Conservation (phyloP, 2,329 filamentous ascomycete species). For the Alternaria solani region DNA sequence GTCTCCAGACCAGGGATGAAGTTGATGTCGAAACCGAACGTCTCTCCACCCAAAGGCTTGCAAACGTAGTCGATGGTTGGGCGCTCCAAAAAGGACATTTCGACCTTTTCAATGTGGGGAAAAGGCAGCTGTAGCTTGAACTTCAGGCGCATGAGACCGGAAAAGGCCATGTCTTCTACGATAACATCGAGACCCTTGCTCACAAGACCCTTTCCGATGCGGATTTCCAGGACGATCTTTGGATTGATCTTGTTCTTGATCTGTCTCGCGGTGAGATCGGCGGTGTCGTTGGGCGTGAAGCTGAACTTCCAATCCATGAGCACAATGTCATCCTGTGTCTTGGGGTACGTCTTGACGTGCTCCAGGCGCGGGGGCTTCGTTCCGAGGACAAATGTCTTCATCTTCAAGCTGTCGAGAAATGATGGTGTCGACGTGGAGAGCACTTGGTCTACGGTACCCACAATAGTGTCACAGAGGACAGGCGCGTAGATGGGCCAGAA, state of each 20-base stretch:
- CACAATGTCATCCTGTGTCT: constrained; percentile 91
- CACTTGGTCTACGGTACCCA: constrained; percentile 94
- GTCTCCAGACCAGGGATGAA: constrained; percentile 93
- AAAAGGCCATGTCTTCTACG: constrained; percentile 96
- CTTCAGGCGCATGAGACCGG: constrained; percentile 94
- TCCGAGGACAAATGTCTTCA: constrained; percentile 93
- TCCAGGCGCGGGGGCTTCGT: constrained; percentile 96
- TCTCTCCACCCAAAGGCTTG: constrained; percentile 95
- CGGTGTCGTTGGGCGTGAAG: constrained; percentile 94
- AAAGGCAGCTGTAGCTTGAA: constrained; percentile 97
- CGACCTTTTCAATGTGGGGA: constrained; percentile 91
- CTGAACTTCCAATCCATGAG: constrained; percentile 99
- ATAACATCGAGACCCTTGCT: constrained; percentile 98
- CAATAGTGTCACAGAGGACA: constrained; percentile 88
- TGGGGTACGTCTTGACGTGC: constrained; percentile 97
- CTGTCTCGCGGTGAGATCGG: constrained; percentile 89
- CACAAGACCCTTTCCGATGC: constrained; percentile 93
- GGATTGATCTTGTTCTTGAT: constrained; percentile 96
- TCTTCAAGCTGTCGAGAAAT: constrained; percentile 90
- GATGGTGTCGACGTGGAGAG: constrained; percentile 89
- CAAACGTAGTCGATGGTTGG: constrained; percentile 96
- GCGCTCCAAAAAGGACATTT: constrained; percentile 91
- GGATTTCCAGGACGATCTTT: constrained; percentile 93
- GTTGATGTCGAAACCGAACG: constrained; percentile 97
- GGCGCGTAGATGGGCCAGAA: constrained; percentile 99